These are phyloP conservation scores for Crithidia brevicula DNA, from an alignment of 208 protist species.

Conservation along the genomic window DNA sequence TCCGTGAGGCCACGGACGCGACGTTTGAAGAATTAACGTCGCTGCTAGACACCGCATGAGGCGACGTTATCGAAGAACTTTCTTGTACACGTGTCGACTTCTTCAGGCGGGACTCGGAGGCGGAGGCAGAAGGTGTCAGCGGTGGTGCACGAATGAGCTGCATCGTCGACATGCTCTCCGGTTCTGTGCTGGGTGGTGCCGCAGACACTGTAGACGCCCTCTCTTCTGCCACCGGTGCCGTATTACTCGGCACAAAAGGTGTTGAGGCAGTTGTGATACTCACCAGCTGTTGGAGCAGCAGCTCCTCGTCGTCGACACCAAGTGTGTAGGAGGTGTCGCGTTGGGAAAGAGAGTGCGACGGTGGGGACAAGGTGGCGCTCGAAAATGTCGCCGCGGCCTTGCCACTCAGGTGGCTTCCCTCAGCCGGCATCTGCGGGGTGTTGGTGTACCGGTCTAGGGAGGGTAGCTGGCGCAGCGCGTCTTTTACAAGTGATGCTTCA, in stretches of 20 bases:
- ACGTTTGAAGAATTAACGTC: too few species aligned
- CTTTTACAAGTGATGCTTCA: slow-evolving; percentile 5
- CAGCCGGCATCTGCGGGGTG: too few species aligned
- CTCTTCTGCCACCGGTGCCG: not conserved
- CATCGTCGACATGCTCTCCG: too few species aligned
- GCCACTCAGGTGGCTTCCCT: too few species aligned
- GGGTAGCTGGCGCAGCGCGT: slow-evolving; percentile 11
- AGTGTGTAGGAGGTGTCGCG: slow-evolving; percentile 4
- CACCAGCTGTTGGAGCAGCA: slow-evolving; percentile 37
- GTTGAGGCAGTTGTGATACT: slow-evolving; percentile 28
- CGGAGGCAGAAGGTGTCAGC: too few species aligned
- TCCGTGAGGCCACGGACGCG: too few species aligned
- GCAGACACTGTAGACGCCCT: not conserved
- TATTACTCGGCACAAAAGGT: slow-evolving; percentile 24
- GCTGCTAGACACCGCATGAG: too few species aligned
- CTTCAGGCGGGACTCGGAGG: too few species aligned
- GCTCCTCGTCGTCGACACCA: slow-evolving; percentile 30
- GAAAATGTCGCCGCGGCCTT: too few species aligned
- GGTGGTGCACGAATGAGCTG: too few species aligned
- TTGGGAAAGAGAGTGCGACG: not conserved
- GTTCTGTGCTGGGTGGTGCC: not conserved
- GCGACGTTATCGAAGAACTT: too few species aligned
- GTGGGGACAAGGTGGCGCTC: slow-evolving; percentile 2
- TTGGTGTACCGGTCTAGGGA: not conserved
- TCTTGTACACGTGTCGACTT: too few species aligned